phyloP scores from a whole-genome alignment of 768 basidiomycete genomes.

The Mycena rebaudengoi region DNA sequence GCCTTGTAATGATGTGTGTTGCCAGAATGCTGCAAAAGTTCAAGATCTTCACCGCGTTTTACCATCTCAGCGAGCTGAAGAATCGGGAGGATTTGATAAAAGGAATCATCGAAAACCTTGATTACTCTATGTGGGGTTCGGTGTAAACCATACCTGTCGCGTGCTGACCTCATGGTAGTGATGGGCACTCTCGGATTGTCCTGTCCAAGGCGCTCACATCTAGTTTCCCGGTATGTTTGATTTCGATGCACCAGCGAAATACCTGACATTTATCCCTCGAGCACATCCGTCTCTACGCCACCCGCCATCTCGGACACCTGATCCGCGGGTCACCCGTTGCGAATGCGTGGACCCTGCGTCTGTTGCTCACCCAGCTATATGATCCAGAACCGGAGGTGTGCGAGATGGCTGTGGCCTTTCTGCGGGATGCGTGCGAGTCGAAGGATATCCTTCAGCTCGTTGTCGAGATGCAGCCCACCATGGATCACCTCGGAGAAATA shows the following conservation, averaged over 20 bases:
- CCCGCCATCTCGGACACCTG: conserved; percentile 83
- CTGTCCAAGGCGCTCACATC: conserved; percentile 95
- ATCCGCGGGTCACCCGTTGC: conserved; percentile 72
- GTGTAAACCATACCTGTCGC: conserved; percentile 15
- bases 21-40: conserved; percentile 87
- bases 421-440: conserved; percentile 90
- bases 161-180: conserved; percentile 55
- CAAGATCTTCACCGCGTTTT: conserved; percentile 95
- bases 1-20: conserved; percentile 3
- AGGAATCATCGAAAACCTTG: conserved; percentile 89
- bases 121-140: conserved; percentile 82
- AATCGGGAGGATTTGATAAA: conserved; percentile 93
- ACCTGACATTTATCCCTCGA: conserved; percentile 37
- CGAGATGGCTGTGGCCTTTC: conserved; percentile 86
- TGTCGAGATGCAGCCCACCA: conserved; percentile 92
- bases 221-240: conserved; percentile 74
- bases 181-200: conserved; percentile 93
- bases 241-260: not conserved
- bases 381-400: conserved; percentile 92
- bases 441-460: conserved; percentile 87
- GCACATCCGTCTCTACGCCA: conserved; percentile 91
- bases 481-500: conserved; percentile 95
- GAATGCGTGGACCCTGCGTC: conserved; percentile 87
- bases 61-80: conserved; percentile 90
- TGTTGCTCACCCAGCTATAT: conserved; percentile 95